phyloP scores from a whole-genome alignment of 2,329 filamentous ascomycete genomes.

The Dactylellina cionopaga region DNA sequence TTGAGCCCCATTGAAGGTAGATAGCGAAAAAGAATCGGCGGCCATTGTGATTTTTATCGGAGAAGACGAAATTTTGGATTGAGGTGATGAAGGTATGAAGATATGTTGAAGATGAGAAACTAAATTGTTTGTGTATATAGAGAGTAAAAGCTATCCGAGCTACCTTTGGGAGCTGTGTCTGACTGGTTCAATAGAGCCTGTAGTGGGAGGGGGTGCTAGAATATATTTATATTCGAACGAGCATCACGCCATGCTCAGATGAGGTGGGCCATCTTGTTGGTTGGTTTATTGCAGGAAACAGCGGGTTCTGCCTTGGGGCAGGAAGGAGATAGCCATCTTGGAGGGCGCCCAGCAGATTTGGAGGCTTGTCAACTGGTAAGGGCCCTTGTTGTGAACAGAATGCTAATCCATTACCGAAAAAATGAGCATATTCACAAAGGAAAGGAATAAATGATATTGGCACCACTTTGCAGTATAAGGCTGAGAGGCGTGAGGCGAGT shows the following conservation, averaged over 20 bases:
- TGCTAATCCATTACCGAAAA: too few species aligned
- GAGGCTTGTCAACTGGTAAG: constrained; percentile 22
- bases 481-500: too few species aligned
- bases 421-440: too few species aligned
- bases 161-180: constrained; percentile 31
- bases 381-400: constrained; percentile 32
- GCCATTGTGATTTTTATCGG: constrained; percentile 50
- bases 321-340: constrained; percentile 30
- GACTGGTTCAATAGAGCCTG: constrained; percentile 35
- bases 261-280: constrained; percentile 31
- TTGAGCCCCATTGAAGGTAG: constrained; percentile 56
- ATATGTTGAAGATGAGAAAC: too few species aligned
- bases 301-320: constrained; percentile 27
- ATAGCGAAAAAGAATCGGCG: constrained; percentile 55
- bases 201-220: constrained; percentile 30
- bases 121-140: neutral
- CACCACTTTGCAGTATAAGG: too few species aligned
- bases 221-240: constrained; percentile 39
- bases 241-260: constrained; percentile 26
- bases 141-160: neutral
- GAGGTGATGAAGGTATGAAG: constrained; percentile 5
- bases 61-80: too few species aligned
- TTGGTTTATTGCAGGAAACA: constrained; percentile 9
- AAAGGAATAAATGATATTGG: too few species aligned
- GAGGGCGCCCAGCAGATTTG: constrained; percentile 26